Percentiles rank a stretch among this genome's conserved stretches.
These are phyloP conservation scores for Cucurbita ficifolia DNA, from an alignment of 306 rosid species.

Conservation along the genomic window DNA sequence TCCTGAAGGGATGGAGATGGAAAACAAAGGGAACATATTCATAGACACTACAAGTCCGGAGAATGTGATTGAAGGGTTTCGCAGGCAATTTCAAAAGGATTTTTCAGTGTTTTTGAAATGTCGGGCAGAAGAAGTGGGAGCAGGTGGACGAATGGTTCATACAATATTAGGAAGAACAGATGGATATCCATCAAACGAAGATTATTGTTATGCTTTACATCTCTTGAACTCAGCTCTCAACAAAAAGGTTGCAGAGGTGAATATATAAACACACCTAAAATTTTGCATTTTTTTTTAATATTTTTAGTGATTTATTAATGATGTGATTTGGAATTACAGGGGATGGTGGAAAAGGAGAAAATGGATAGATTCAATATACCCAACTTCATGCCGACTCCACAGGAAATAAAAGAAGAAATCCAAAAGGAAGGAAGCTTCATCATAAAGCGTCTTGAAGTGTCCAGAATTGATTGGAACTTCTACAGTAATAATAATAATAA, in stretches of 20 bases:
- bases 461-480: slow-evolving; percentile 18
- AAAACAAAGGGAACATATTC: slow-evolving; percentile 17
- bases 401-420: slow-evolving; percentile 22
- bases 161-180: slow-evolving; percentile 15
- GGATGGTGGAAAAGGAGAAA: slow-evolving; percentile 17
- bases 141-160: slow-evolving; percentile 25
- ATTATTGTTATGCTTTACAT: background rate
- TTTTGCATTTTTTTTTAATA: no score
- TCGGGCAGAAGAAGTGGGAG: slow-evolving; percentile 21
- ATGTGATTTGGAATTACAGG: background rate
- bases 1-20: slow-evolving; percentile 11
- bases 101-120: slow-evolving; percentile 19
- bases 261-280: no score
- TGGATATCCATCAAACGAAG: no score
- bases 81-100: slow-evolving; percentile 18
- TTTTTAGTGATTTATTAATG: no score
- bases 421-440: slow-evolving; percentile 27
- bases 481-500: no score
- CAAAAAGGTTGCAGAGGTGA: slow-evolving; percentile 31
- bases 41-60: slow-evolving; percentile 12
- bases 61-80: slow-evolving; percentile 6
- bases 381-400: slow-evolving; percentile 4
- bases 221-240: slow-evolving; percentile 15
- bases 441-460: slow-evolving; percentile 2
- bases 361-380: slow-evolving; percentile 26